Evolutionary conservation across 129 eudicot genomes (phyloP).

Genomic region (Lonicera japonica): DNA sequence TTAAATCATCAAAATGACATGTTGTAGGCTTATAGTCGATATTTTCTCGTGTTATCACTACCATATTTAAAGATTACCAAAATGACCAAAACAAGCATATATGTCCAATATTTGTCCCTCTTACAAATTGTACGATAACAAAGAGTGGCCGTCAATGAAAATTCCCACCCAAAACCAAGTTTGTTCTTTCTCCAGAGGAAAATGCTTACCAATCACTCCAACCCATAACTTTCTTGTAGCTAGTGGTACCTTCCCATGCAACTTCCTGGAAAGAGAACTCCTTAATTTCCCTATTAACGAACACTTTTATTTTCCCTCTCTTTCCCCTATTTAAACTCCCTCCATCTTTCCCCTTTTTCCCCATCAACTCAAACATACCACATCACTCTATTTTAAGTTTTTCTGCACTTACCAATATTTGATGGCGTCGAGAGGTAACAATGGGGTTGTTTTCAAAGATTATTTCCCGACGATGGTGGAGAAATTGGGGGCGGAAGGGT

Average conservation of each 20-base stretch:
- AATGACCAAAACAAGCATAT: too few relatives aligned
- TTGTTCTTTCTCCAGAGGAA: background rate
- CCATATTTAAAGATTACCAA: too few relatives aligned
- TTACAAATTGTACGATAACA: too few relatives aligned
- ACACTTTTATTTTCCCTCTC: background rate
- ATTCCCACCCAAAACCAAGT: background rate
- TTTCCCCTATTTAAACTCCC: background rate
- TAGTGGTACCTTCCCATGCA: constrained; percentile 10
- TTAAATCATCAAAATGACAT: too few relatives aligned
- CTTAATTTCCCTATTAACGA: background rate
- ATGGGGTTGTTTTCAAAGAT: constrained; percentile 23
- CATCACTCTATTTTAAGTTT: background rate
- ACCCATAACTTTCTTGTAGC: background rate
- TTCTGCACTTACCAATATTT: background rate
- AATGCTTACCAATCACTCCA: background rate
- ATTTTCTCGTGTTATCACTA: too few relatives aligned
- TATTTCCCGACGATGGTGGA: constrained; percentile 35
- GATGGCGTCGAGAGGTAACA: background rate
- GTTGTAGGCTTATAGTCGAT: too few relatives aligned
- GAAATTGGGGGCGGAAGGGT: constrained; percentile 34
- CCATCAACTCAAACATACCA: background rate
- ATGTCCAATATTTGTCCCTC: too few relatives aligned
- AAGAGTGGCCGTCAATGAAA: background rate
- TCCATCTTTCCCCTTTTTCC: background rate
- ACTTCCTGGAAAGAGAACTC: constrained; percentile 1